Evolutionary conservation across 805 yeast genomes (phyloP), one percentile per base, ranked within the genome.

Genomic region (Cyberlindnera xishuangbannaensis): DNA sequence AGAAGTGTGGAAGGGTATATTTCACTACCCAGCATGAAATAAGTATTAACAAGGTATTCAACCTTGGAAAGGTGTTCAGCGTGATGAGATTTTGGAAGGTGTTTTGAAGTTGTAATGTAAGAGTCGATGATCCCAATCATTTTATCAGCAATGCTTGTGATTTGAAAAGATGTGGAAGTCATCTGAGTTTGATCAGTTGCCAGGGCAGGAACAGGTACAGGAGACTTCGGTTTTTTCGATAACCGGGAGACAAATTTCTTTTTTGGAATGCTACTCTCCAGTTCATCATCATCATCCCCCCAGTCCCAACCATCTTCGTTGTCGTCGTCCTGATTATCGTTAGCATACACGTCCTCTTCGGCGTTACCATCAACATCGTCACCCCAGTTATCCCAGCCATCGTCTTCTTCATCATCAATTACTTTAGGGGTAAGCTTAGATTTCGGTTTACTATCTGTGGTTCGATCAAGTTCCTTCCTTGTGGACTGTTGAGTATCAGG

Each of bases 291-390:
- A 9, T 20, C 23, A 9, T 20, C 23, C 23, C 36, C 9, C 28
- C 18, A 51, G 20, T 40, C 44, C 0, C 33, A 35, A 6, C 30
- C n/a, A n/a, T n/a, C n/a, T n/a, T n/a, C n/a, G n/a, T n/a, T n/a
- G n/a, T n/a, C n/a, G n/a, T n/a, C n/a, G n/a, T n/a, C n/a, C n/a
- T n/a, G n/a, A n/a, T n/a, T n/a, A n/a, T n/a, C n/a, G n/a, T n/a
- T n/a, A n/a, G n/a, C n/a, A n/a, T n/a, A 27, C 5, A 25, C 22
- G 9, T 30, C 25, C 5, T 16, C 20, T 16, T 30, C 25, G 15
- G 18, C 30, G 5, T 26, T 23, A 7, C 37, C 36, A 7, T 39
- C 36, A 12, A 32, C 43, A 49, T 62, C 30, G 53, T 60, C 35
- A 12, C n/a, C 25, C 25, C 25, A 23, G n/a, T 7, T 12, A 12